Evolutionary conservation across 2,329 filamentous ascomycete genomes (phyloP).

Genomic region (Dryadomyces quercivorus): DNA sequence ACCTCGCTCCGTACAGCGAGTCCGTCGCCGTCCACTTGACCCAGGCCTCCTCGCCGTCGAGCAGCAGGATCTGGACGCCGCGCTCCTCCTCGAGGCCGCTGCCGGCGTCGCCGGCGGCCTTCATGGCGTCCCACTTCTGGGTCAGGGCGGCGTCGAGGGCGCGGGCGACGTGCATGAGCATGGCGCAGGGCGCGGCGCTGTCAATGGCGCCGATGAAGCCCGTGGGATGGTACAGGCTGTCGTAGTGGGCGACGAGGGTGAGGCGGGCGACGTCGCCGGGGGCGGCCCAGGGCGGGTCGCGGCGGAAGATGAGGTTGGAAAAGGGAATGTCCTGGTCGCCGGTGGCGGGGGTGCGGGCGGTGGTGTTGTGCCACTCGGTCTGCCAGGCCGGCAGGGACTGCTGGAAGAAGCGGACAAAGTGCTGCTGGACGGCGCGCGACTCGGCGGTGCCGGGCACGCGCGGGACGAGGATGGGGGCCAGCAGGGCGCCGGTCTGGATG

Average conservation of each 20-base stretch:
- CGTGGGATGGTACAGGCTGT: slow-evolving; percentile 65
- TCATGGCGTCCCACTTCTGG: slow-evolving; percentile 68
- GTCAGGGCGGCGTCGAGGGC: slow-evolving; percentile 70
- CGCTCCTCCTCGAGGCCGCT: slow-evolving; percentile 57
- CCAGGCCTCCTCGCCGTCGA: slow-evolving; percentile 95
- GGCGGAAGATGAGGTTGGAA: slow-evolving; percentile 70
- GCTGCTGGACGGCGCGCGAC: slow-evolving; percentile 57
- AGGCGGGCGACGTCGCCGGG: slow-evolving; percentile 66
- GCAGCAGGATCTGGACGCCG: slow-evolving; percentile 76
- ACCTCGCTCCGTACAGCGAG: slow-evolving; percentile 80
- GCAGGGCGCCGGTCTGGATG: slow-evolving; percentile 59
- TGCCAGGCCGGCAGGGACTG: slow-evolving; percentile 66
- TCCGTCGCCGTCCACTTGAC: slow-evolving; percentile 66
- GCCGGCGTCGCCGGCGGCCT: slow-evolving; percentile 40
- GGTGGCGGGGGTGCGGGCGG: slow-evolving; percentile 65
- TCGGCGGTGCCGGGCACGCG: slow-evolving; percentile 81
- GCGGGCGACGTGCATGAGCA: slow-evolving; percentile 76
- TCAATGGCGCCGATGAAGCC: slow-evolving; percentile 93
- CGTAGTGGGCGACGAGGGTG: slow-evolving; percentile 88
- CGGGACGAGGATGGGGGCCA: slow-evolving; percentile 77
- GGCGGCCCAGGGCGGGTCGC: slow-evolving; percentile 74
- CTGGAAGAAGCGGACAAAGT: slow-evolving; percentile 76
- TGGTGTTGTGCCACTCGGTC: slow-evolving; percentile 81
- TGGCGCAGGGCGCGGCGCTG: slow-evolving; percentile 86
- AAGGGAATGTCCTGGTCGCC: slow-evolving; percentile 65